phyloP scores from a whole-genome alignment of 1,284 basidiomycete species.

The Moniliella sp. region DNA sequence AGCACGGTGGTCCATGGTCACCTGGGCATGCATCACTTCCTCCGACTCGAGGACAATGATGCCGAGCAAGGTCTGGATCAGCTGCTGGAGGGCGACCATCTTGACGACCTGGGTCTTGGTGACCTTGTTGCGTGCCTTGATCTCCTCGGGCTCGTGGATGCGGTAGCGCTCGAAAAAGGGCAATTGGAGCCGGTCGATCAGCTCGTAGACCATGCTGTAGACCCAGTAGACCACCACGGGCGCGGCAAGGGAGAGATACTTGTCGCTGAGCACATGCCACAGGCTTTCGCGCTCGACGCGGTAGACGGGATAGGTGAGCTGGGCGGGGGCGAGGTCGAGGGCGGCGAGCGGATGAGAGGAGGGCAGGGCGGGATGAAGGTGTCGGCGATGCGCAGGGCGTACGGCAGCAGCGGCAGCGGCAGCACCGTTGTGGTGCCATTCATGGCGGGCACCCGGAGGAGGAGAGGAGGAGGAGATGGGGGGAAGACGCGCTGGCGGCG shows the following conservation, averaged over 20 bases:
- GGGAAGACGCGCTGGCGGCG: too few relatives aligned
- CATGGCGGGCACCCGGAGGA: too few relatives aligned
- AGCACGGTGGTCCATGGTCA: slow-evolving; percentile 39
- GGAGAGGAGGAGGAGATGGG: too few relatives aligned
- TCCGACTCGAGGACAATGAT: slow-evolving; percentile 47
- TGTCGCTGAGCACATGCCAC: slow-evolving; percentile 49
- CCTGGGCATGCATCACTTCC: slow-evolving; percentile 7
- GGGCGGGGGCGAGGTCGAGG: slow-evolving; percentile 1
- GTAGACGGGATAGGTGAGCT: slow-evolving; percentile 33
- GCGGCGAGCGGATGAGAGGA: background rate
- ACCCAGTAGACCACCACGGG: slow-evolving; percentile 75
- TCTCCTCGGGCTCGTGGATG: slow-evolving; percentile 68
- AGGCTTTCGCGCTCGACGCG: slow-evolving; percentile 42
- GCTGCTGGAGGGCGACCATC: slow-evolving; percentile 68
- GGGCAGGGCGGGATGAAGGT: too few relatives aligned
- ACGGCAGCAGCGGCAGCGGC: too few relatives aligned
- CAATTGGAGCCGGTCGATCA: slow-evolving; percentile 49
- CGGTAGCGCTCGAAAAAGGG: slow-evolving; percentile 62
- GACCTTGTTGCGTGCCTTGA: slow-evolving; percentile 54
- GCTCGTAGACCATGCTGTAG: slow-evolving; percentile 57
- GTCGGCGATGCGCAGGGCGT: too few relatives aligned
- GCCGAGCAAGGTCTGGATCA: slow-evolving; percentile 60
- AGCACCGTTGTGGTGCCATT: too few relatives aligned
- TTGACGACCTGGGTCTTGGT: slow-evolving; percentile 49
- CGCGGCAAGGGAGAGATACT: slow-evolving; percentile 48